Evolutionary conservation across 768 basidiomycete species (phyloP), one percentile per base, ranked within the genome.

Genomic region (Astraeus odoratus): DNA sequence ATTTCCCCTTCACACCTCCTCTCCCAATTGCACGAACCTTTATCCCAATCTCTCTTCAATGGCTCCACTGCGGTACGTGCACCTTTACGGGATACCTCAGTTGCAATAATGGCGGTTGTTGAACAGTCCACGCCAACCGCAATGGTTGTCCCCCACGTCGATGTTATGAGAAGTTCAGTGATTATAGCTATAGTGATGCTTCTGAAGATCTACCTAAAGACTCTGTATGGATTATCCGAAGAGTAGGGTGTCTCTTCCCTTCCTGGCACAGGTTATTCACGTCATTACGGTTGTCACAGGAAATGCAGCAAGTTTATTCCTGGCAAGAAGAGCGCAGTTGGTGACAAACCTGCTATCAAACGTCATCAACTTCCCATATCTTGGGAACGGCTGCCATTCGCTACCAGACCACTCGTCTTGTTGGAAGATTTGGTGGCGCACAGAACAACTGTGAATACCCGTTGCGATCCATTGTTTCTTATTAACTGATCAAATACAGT

Each of bases 251-350:
- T 9, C 8, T 16, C 18, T 27, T 13, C 0, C 19, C 42, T 50
- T 19, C 15, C 19, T 9, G 29, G 19, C n/a, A 8, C 18, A 18
- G 25, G 31, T 29, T 25, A 39, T 25, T 44, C 24, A 18, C 43
- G 35, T 34, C 27, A n/a, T 41, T 34, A 12, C 23, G 43, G 19
- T 51, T 34, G 53, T 44, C 24, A 19, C 46, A 96, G 93, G 35
- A 98, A 96, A 86, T 92, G 92, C 52, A 72, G 75, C 37, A 97
- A 93, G 64, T 96, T 87, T 58, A 75, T 81, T 4, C 64, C 81
- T 4, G 86, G 86, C 16, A 98, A 97, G 75, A 97, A 97, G 67
- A 89, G 81, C 43, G 80, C 88, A 0, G 61, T 85, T 3, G 94
- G 94, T 1, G 95, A 99, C 63, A 87, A 82, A 57, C 75, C 86